Conservation (phyloP, 306 rosid species). For the Geum urbanum region DNA sequence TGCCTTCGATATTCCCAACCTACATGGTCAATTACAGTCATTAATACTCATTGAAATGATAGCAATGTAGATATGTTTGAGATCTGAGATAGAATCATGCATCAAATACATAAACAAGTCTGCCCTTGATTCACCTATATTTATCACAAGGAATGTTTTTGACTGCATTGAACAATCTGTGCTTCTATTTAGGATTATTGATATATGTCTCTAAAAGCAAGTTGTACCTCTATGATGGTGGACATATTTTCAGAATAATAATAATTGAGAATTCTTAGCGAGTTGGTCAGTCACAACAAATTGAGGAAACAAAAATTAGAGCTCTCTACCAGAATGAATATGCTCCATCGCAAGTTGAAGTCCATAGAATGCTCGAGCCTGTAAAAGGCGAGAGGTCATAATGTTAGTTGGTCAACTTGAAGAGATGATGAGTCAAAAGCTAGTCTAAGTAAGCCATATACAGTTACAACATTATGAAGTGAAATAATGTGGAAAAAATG, state of each 20-base stretch:
- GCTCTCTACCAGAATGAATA: slow-evolving; percentile 75
- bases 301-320: slow-evolving; percentile 10
- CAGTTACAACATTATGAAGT: background rate
- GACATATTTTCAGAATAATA: slow-evolving; percentile 18
- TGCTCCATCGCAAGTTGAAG: slow-evolving; percentile 95
- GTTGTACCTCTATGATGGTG: slow-evolving; percentile 79
- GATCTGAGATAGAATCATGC: too few species aligned
- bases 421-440: background rate
- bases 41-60: too few species aligned
- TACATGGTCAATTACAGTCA: slow-evolving; percentile 34
- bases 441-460: background rate
- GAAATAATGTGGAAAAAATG: background rate
- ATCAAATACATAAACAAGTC: too few species aligned
- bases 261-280: slow-evolving; percentile 16
- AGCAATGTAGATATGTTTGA: too few species aligned
- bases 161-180: slow-evolving; percentile 72
- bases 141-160: slow-evolving; percentile 78
- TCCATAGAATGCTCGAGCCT: slow-evolving; percentile 93
- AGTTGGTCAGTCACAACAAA: slow-evolving; percentile 24
- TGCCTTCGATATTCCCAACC: slow-evolving; percentile 99
- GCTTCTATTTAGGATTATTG: slow-evolving; percentile 79
- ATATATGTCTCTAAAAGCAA: slow-evolving; percentile 83
- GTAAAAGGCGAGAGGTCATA: slow-evolving; percentile 18
- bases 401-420: slow-evolving; percentile 27
- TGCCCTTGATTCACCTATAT: too few species aligned